Percentiles rank a stretch among this genome's conserved stretches.
These are phyloP conservation scores for Hypholoma fasciculare DNA, from an alignment of 768 basidiomycete genomes.

Conservation along the genomic window DNA sequence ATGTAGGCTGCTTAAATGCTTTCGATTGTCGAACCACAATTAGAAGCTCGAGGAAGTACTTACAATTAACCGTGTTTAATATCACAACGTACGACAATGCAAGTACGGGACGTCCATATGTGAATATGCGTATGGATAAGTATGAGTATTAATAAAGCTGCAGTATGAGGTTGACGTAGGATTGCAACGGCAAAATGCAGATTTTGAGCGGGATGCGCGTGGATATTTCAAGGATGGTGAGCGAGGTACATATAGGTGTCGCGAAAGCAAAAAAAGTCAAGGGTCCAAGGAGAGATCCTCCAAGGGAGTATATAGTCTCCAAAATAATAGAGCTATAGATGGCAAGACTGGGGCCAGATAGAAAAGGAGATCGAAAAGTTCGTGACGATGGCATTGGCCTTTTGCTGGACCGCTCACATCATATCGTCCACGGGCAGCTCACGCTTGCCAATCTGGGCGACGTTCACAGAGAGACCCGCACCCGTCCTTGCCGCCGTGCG, in stretches of 20 bases:
- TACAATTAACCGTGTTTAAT: no score
- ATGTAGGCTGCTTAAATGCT: no score
- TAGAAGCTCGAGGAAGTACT: no score
- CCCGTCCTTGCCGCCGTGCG: conserved; percentile 21
- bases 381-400: background rate
- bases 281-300: background rate
- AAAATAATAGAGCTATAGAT: background rate
- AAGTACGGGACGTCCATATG: no score
- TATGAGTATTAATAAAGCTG: no score
- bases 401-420: background rate
- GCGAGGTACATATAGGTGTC: background rate
- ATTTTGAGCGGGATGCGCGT: no score
- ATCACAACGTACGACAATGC: no score
- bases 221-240: no score
- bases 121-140: no score
- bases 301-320: background rate
- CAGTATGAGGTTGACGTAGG: no score
- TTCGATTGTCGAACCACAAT: no score
- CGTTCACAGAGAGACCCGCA: conserved; percentile 28
- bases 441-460: conserved; percentile 23
- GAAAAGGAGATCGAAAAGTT: background rate
- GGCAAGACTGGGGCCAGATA: background rate
- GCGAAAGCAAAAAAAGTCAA: background rate
- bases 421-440: conserved; percentile 6
- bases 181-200: no score